Evolutionary conservation across 257 asterid genomes (phyloP), one percentile per base, ranked within the genome.

Genomic region (Przewalskia tangutica): DNA sequence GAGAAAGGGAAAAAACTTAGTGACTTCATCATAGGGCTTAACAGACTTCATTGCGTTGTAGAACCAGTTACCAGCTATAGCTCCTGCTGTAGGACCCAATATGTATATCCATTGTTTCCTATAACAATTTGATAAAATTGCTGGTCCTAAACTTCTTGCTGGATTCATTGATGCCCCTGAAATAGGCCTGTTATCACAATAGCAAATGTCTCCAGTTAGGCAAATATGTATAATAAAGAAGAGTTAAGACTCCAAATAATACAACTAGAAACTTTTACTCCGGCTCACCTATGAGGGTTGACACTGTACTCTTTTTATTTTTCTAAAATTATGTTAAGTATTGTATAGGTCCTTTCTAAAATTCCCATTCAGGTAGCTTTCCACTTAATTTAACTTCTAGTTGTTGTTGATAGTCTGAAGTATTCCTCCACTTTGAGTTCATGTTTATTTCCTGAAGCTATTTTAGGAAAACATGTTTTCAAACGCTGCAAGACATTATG

Each of bases 111-210:
- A 87, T 71, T 83, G 7, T 50, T 85, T 83, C 58, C 16, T 67
- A 76, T 83, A 87, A 4, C 77, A 23, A 20, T 77, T 84, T 48
- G 77, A 65, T 48, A 83, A 79, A 36, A 87, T 85, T 60, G 87
- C 84, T 71, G 90, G 90, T 7, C 88, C 87, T 63, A 87, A 85
- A 81, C 87, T 87, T 76, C 87, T 83, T 46, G 83, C 85, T 4
- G 90, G 87, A 40, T 87, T 85, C 88, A 85, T 87, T 14, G 90
- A 87, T 34, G 85, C 87, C 59, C 90, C 88, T 3, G 87, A 81
- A 12, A 83, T 80, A 3, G 87, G 84, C 88, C 84, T 87, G 82
- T 17, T 53, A 83, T 36, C 53, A 65, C 20, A 84, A 34, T 80
- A 44, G 44, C 58, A 62, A 80, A 59, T 34, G 56, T 20, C 42